Evolutionary conservation across 2,329 filamentous ascomycete species (phyloP).

Genomic region (Xylaria sp.): DNA sequence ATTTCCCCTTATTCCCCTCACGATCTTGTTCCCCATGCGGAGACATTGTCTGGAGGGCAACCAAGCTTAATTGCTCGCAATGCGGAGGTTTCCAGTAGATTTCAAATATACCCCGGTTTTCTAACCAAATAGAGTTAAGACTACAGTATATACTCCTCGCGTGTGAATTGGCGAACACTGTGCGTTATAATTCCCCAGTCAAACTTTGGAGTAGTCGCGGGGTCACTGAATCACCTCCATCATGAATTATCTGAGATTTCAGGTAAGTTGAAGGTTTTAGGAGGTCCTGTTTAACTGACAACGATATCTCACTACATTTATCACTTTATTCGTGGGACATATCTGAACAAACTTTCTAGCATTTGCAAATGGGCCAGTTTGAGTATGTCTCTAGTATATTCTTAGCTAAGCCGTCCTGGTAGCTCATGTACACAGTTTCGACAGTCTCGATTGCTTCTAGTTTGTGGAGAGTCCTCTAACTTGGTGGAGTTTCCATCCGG

Average conservation of each 20-base stretch:
- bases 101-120: slow-evolving; percentile 22
- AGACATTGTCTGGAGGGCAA: slow-evolving; percentile 13
- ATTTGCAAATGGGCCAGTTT: background rate
- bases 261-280: background rate
- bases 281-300: background rate
- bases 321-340: background rate
- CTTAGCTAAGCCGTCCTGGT: background rate
- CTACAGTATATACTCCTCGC: background rate
- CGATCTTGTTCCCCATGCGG: slow-evolving; percentile 30
- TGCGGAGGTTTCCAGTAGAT: slow-evolving; percentile 18
- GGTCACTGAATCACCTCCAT: background rate
- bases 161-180: background rate
- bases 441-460: slow-evolving; percentile 10
- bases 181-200: slow-evolving; percentile 6
- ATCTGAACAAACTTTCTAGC: background rate
- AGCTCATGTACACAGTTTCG: background rate
- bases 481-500: background rate
- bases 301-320: background rate
- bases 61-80: background rate
- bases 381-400: background rate
- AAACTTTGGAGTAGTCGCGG: slow-evolving; percentile 12
- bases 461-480: background rate
- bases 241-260: background rate
- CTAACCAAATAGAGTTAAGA: background rate
- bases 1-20: slow-evolving; percentile 31